A percentile compares a stretch with the other conserved stretches of the same genome.
phyloP scores from a whole-genome alignment of 2,329 filamentous ascomycete species.

The Clathrospora elynae region DNA sequence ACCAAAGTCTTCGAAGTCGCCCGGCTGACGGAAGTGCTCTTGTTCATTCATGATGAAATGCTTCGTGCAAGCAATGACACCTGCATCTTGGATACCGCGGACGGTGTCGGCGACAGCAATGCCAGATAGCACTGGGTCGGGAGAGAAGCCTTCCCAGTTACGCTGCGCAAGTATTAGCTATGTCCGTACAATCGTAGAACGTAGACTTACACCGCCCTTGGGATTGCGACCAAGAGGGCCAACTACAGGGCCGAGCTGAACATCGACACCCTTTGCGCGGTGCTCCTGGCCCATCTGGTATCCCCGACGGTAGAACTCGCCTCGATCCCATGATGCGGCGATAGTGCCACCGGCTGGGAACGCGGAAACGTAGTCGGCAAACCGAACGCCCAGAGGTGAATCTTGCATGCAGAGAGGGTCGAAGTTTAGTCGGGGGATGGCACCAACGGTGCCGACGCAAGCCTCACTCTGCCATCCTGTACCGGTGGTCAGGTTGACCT shows the following conservation, averaged over 20 bases:
- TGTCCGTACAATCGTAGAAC: constrained; percentile 50
- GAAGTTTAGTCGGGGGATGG: constrained; percentile 71
- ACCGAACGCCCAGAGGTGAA: constrained; percentile 78
- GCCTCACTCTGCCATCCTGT: constrained; percentile 66
- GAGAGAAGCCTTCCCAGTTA: constrained; percentile 60
- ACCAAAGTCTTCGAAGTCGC: constrained; percentile 63
- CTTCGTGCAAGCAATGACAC: constrained; percentile 73
- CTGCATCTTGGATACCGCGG: constrained; percentile 78
- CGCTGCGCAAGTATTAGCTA: constrained; percentile 19
- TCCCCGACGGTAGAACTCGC: constrained; percentile 70
- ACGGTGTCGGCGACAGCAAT: constrained; percentile 73
- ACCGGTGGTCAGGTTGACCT: constrained; percentile 94
- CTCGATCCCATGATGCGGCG: constrained; percentile 80
- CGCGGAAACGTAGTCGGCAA: constrained; percentile 78
- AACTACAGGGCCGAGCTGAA: constrained; percentile 77
- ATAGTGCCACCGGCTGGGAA: constrained; percentile 80
- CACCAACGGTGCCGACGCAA: constrained; percentile 72
- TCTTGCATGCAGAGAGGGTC: constrained; percentile 84
- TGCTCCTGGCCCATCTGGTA: constrained; percentile 77
- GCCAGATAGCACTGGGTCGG: constrained; percentile 77
- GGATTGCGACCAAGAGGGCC: constrained; percentile 72
- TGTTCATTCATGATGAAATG: constrained; percentile 68
- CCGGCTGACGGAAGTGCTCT: constrained; percentile 69
- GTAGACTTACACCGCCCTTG: constrained; percentile 62
- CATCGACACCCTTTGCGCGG: constrained; percentile 74